A percentile compares a stretch with the other conserved stretches of the same genome.
These are phyloP conservation scores for Ophiocordyceps sinensis DNA, from an alignment of 2,329 filamentous ascomycete genomes.

Conservation along the genomic window DNA sequence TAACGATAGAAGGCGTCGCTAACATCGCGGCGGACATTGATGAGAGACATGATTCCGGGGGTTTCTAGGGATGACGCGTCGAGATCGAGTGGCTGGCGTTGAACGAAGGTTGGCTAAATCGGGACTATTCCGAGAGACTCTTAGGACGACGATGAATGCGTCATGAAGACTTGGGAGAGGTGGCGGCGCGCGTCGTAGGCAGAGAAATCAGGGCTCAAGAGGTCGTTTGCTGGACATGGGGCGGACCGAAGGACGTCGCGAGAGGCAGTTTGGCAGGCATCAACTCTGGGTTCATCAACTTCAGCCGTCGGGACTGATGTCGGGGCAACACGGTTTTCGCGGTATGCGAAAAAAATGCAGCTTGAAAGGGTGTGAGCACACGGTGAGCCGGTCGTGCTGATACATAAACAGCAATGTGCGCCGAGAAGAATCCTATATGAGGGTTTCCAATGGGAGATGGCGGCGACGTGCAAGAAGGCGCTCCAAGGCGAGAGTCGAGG, in stretches of 20 bases:
- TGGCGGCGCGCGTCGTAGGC: constrained; percentile 2
- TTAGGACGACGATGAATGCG: constrained; percentile 14
- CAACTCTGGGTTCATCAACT: constrained; percentile 31
- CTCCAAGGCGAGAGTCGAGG: neutral
- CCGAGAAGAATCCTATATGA: constrained; percentile 16
- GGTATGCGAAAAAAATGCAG: constrained; percentile 94
- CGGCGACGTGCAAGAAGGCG: neutral
- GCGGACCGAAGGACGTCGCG: constrained; percentile 31
- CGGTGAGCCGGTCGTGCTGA: constrained; percentile 83
- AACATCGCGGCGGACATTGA: constrained; percentile 98
- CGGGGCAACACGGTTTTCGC: constrained; percentile 83
- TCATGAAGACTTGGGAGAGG: constrained; percentile 19
- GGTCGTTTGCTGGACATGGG: constrained; percentile 40
- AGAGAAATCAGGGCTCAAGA: constrained; percentile 38
- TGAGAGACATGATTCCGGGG: constrained; percentile 74
- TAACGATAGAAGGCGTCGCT: constrained; percentile 99
- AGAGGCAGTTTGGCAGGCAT: constrained; percentile 40
- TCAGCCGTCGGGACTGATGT: constrained; percentile 91
- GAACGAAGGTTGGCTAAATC: constrained; percentile 1
- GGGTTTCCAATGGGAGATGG: constrained; percentile 3
- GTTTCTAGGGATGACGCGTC: constrained; percentile 5
- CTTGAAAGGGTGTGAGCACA: constrained; percentile 92
- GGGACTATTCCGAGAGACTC: constrained; percentile 5
- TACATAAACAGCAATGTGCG: constrained; percentile 71
- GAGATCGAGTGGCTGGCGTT: neutral